Base-by-base conservation (phyloP, 768 basidiomycete species). In the Hydnomerulius pinastri region DNA sequence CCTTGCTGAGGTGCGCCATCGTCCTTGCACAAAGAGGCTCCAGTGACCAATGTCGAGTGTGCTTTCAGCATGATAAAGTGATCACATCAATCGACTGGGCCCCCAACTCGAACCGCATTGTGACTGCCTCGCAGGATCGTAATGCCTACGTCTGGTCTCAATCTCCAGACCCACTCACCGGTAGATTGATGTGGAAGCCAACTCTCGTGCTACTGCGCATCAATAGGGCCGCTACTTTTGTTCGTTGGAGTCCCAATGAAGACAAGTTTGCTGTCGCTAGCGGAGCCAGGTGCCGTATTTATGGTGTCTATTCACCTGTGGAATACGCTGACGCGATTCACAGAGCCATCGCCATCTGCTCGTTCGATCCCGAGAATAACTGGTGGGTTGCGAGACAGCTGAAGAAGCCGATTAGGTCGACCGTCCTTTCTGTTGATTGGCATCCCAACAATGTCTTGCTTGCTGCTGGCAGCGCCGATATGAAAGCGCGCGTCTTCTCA, bases 71-170 rank as follows among this genome's bases (percentile, higher is more conserved):
- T 73, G 97, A 99, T 76, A 98, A 98, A 72, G 73, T 86, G 51
- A 89, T 99, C 72, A 98, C 96, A 2, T 94, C 93, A 48, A 97
- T 99, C 68, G 95, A 98, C 68, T 99, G 97, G 97, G 97, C 95
- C 11, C 94, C 95, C 15, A 82, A 82, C 58, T 93, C 97, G 40
- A 98, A 98, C 72, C 88, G 92, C 38, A 96, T 99, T 72, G 96
- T 99, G 21, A 98, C 97, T 11, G 92, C 93, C 60, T 96, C 95
- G n/a, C 96, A 99, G 68, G 97, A 99, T 67, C 78, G 97, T 46
- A 99, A 99, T 66, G 96, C 97, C 30, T 99, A 99, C 64, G 97
- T 99, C 27, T 99, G 97, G 97, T 87, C 92, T 47, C 85, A 89
- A 65, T 81, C 81, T 8, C 76, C 81, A 24, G 89, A 94, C 59